phyloP scores from a whole-genome alignment of 768 basidiomycete species.

The Boletus insuetus region DNA sequence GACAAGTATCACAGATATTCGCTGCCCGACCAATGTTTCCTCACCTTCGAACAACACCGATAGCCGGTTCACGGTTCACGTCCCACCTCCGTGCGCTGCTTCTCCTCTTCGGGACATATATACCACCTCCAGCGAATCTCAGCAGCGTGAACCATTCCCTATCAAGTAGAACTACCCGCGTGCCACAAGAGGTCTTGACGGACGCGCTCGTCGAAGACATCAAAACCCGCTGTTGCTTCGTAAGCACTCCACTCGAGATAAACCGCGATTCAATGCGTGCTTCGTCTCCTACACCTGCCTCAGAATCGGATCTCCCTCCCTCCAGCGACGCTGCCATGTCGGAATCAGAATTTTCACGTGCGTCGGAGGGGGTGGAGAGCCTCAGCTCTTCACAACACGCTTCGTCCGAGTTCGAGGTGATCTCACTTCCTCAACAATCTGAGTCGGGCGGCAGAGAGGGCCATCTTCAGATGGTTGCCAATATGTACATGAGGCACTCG shows the following conservation, averaged over 20 bases:
- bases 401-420: conserved; percentile 53
- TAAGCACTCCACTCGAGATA: conserved; percentile 57
- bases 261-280: conserved; percentile 33
- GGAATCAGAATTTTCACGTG: conserved; percentile 64
- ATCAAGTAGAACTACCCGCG: conserved; percentile 58
- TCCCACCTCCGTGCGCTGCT: conserved; percentile 79
- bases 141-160: conserved; percentile 62
- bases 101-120: conserved; percentile 77
- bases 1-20: conserved; percentile 65
- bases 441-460: conserved; percentile 20
- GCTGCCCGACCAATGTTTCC: conserved; percentile 85
- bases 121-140: conserved; percentile 76
- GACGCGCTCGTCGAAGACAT: conserved; percentile 85
- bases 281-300: conserved; percentile 29
- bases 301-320: conserved; percentile 41
- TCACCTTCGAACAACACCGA: conserved; percentile 77
- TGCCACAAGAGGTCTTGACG: conserved; percentile 78
- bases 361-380: conserved; percentile 48
- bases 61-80: conserved; percentile 81
- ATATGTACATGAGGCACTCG: conserved; percentile 72
- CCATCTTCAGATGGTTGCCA: conserved; percentile 58
- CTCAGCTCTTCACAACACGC: conserved; percentile 46
- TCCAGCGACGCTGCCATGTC: conserved; percentile 60
- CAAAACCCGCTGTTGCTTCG: conserved; percentile 88
- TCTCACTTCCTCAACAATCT: conserved; percentile 42